Evolutionary conservation across 2,329 filamentous ascomycete genomes (phyloP).

Genomic region (Kalaharituber pfeilii): DNA sequence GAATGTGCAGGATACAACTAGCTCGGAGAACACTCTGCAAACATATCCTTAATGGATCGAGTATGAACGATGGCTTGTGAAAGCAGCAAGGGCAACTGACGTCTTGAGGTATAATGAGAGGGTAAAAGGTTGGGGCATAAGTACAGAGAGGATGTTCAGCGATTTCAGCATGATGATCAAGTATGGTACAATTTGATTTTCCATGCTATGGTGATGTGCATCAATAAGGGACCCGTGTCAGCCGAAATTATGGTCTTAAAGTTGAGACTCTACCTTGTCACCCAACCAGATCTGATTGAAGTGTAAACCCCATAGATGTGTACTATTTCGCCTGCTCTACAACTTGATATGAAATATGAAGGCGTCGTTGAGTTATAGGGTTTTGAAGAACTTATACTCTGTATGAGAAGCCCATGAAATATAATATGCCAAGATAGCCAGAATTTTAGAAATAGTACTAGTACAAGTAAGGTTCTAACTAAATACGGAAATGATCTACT

Average conservation of each 20-base stretch:
- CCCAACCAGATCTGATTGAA: background rate
- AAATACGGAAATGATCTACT: no score
- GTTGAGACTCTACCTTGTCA: no score
- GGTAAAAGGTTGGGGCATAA: slow-evolving; percentile 19
- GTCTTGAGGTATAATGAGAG: slow-evolving; percentile 22
- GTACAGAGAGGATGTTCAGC: slow-evolving; percentile 18
- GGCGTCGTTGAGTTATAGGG: no score
- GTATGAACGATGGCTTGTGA: slow-evolving; percentile 22
- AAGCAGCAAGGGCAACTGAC: slow-evolving; percentile 22
- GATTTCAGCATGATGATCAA: no score
- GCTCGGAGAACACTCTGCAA: slow-evolving; percentile 16
- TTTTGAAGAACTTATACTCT: no score
- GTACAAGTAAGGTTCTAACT: no score
- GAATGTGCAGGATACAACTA: slow-evolving; percentile 17
- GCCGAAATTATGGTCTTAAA: slow-evolving; percentile 12
- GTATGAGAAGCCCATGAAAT: no score
- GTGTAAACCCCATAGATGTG: background rate
- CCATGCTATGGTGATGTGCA: background rate
- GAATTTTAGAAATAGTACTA: no score
- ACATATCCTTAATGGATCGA: slow-evolving; percentile 23
- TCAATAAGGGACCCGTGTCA: slow-evolving; percentile 11
- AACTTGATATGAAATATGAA: no score
- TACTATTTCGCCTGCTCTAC: background rate
- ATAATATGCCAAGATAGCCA: no score
- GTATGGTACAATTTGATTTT: no score